Evolutionary conservation across 768 basidiomycete species (phyloP).

Genomic region (Podaxis rugospora): DNA sequence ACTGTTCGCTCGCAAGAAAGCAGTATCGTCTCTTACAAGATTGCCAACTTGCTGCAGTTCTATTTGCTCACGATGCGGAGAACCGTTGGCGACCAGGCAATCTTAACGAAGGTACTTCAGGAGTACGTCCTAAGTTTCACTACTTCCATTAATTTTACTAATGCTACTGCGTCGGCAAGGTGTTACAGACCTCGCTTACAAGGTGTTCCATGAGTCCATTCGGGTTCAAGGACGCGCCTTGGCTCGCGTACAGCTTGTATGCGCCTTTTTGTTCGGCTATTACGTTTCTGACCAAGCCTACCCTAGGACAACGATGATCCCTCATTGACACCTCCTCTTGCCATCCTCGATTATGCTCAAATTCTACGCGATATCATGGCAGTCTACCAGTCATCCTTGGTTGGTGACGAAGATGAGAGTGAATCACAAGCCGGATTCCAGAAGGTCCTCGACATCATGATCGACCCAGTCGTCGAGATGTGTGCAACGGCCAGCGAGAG

Average conservation of each 20-base stretch:
- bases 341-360: conserved; percentile 78
- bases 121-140: conserved; percentile 50
- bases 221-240: conserved; percentile 76
- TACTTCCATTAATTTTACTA: not conserved
- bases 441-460: conserved; percentile 76
- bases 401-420: conserved; percentile 54
- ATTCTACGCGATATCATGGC: conserved; percentile 85
- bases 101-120: conserved; percentile 69
- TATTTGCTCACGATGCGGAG: conserved; percentile 90
- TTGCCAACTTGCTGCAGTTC: conserved; percentile 93
- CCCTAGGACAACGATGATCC: conserved; percentile 63
- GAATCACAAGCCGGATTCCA: conserved; percentile 47
- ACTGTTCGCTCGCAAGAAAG: conserved; percentile 93
- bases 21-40: conserved; percentile 86
- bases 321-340: conserved; percentile 67
- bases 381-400: conserved; percentile 83
- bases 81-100: conserved; percentile 82
- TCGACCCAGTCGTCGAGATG: conserved; percentile 81
- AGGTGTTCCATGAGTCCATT: conserved; percentile 85
- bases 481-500: conserved; percentile 64
- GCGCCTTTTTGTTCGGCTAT: conserved; percentile 15
- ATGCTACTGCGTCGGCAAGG: conserved; percentile 33
- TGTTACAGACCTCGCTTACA: conserved; percentile 75
- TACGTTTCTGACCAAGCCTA: conserved; percentile 13
- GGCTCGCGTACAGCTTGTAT: conserved; percentile 48